These are phyloP conservation scores for Clonostachys rhizophaga DNA, from an alignment of 2,329 filamentous ascomycete genomes.

Conservation along the genomic window DNA sequence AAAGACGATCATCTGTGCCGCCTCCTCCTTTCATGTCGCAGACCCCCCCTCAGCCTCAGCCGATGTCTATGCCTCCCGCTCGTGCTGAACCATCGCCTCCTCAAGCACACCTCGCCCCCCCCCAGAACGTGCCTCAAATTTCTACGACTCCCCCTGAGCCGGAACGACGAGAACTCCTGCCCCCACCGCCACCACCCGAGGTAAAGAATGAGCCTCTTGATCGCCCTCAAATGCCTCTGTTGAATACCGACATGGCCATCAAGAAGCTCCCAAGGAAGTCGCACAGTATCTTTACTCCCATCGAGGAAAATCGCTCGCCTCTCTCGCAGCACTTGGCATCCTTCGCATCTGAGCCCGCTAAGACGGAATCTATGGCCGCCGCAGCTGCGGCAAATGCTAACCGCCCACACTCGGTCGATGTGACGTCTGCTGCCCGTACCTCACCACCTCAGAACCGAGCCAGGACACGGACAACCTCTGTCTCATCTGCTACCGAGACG, in stretches of 20 bases:
- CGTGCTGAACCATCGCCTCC: constrained; percentile 56
- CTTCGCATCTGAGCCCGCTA: constrained; percentile 51
- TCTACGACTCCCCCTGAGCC: constrained; percentile 47
- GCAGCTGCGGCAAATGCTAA: constrained; percentile 19
- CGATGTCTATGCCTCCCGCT: constrained; percentile 30
- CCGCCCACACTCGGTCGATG: constrained; percentile 63
- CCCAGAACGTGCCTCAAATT: constrained; percentile 40
- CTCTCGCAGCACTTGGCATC: constrained; percentile 77
- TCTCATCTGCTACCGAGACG: constrained; percentile 61
- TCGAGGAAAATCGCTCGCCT: constrained; percentile 87
- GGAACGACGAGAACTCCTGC: constrained; percentile 40
- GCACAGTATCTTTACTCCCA: constrained; percentile 94
- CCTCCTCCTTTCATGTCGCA: constrained; percentile 55
- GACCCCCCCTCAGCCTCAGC: constrained; percentile 43
- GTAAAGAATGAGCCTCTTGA: constrained; percentile 43
- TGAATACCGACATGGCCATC: constrained; percentile 47
- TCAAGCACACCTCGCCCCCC: constrained; percentile 48
- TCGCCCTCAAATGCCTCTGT: constrained; percentile 32
- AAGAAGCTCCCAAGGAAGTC: constrained; percentile 71
- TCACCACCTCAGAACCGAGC: constrained; percentile 49
- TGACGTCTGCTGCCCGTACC: constrained; percentile 50
- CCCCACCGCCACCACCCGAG: constrained; percentile 46
- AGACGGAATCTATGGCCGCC: constrained; percentile 20
- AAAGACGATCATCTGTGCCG: constrained; percentile 72
- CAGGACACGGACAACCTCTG: constrained; percentile 41